Evolutionary conservation across 768 basidiomycete species (phyloP).

Genomic region (Serendipita sp.): DNA sequence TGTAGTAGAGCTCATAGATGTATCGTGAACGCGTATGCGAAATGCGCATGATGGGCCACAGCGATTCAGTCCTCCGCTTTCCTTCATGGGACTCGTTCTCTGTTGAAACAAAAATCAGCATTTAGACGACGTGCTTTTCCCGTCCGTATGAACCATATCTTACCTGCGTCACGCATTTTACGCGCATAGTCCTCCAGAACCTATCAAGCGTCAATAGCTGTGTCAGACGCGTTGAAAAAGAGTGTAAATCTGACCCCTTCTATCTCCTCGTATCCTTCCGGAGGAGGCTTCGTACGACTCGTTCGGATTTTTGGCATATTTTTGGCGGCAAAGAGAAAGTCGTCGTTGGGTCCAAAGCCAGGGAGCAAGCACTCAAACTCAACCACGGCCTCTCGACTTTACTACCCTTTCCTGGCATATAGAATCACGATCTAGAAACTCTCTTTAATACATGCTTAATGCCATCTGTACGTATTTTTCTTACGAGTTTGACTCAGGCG

Average conservation of each 20-base stretch:
- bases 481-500: background rate
- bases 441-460: background rate
- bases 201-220: constrained; percentile 23
- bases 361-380: constrained; percentile 4
- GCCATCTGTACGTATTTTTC: background rate
- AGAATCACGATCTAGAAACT: constrained; percentile 10
- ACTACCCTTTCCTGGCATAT: constrained; percentile 8
- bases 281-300: constrained; percentile 81
- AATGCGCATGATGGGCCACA: constrained; percentile 98
- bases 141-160: background rate
- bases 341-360: constrained; percentile 6
- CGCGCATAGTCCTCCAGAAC: constrained; percentile 96
- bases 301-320: constrained; percentile 90
- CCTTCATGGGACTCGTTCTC: constrained; percentile 99
- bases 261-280: constrained; percentile 92
- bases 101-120: constrained; percentile 11
- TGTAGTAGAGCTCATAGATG: constrained; percentile 97
- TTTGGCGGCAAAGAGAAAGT: background rate
- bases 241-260: constrained; percentile 39
- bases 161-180: constrained; percentile 87
- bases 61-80: constrained; percentile 81
- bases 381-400: background rate
- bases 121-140: background rate
- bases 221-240: background rate
- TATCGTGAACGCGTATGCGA: constrained; percentile 92